Evolutionary conservation across 2,329 filamentous ascomycete species (phyloP).

Genomic region (Daldinia sp.): DNA sequence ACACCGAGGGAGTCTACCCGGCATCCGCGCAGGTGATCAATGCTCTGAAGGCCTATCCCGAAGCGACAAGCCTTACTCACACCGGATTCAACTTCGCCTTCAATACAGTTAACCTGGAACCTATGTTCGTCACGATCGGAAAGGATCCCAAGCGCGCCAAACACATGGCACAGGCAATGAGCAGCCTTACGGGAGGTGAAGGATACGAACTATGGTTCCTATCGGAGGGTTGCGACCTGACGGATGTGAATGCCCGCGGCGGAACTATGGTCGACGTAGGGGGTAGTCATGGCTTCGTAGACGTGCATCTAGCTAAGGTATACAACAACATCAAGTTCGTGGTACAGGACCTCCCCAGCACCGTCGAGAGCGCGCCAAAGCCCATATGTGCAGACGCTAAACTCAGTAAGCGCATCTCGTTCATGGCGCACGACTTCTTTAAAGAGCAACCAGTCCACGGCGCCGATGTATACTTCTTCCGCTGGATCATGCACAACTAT

Average conservation of each 20-base stretch:
- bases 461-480: slow-evolving; percentile 60
- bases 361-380: slow-evolving; percentile 60
- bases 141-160: slow-evolving; percentile 61
- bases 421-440: slow-evolving; percentile 60
- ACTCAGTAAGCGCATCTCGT: slow-evolving; percentile 39
- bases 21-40: slow-evolving; percentile 60
- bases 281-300: slow-evolving; percentile 69
- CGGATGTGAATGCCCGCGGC: slow-evolving; percentile 56
- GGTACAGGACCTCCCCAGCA: slow-evolving; percentile 66
- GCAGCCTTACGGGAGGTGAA: slow-evolving; percentile 65
- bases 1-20: slow-evolving; percentile 66
- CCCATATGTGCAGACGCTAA: slow-evolving; percentile 55
- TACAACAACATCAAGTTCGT: slow-evolving; percentile 66
- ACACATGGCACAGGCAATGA: slow-evolving; percentile 68
- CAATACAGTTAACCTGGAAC: slow-evolving; percentile 62
- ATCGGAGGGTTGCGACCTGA: slow-evolving; percentile 66
- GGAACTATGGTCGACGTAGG: slow-evolving; percentile 70
- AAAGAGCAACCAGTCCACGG: slow-evolving; percentile 55
- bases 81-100: slow-evolving; percentile 66
- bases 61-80: slow-evolving; percentile 61
- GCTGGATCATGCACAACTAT: slow-evolving; percentile 63
- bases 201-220: slow-evolving; percentile 68
- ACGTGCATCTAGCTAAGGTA: slow-evolving; percentile 63
- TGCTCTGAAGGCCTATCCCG: slow-evolving; percentile 59
- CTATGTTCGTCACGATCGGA: slow-evolving; percentile 66